Percentiles rank a stretch among this genome's conserved stretches.
phyloP scores from a whole-genome alignment of 257 asterid species.

The Solanum corneliomulleri region DNA sequence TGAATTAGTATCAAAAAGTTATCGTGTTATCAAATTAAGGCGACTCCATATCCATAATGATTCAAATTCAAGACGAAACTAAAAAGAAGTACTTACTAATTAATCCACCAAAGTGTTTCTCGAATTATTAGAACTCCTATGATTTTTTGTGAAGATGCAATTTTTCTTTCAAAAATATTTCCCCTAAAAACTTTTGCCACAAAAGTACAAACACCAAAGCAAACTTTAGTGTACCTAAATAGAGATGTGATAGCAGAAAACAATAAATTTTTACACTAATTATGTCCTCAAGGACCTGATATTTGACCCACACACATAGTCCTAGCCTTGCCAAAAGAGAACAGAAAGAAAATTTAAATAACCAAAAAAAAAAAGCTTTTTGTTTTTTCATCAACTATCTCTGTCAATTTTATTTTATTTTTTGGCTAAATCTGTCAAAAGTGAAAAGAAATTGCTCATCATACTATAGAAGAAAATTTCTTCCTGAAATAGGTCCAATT shows the following conservation, averaged over 20 bases:
- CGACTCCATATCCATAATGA: background rate
- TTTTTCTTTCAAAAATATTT: background rate
- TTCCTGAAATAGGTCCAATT: background rate
- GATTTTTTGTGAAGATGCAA: background rate
- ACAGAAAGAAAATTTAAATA: background rate
- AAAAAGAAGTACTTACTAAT: background rate
- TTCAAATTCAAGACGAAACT: too few species aligned
- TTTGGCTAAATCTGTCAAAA: background rate
- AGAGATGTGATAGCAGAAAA: background rate
- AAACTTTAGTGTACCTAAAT: background rate
- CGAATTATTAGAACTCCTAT: too few species aligned
- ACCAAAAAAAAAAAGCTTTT: background rate
- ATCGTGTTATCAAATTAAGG: background rate
- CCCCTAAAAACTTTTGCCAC: background rate
- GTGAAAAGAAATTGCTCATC: background rate
- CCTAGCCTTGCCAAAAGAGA: background rate
- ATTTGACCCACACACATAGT: background rate
- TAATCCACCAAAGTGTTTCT: too few species aligned
- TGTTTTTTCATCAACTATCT: background rate
- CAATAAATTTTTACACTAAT: background rate
- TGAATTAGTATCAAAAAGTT: too few species aligned
- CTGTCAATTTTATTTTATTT: background rate
- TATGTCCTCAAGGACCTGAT: background rate
- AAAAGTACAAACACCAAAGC: background rate
- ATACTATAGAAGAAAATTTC: background rate